Evolutionary conservation across 2,329 filamentous ascomycete genomes (phyloP).

Genomic region (Pestalotiopsis sp.): DNA sequence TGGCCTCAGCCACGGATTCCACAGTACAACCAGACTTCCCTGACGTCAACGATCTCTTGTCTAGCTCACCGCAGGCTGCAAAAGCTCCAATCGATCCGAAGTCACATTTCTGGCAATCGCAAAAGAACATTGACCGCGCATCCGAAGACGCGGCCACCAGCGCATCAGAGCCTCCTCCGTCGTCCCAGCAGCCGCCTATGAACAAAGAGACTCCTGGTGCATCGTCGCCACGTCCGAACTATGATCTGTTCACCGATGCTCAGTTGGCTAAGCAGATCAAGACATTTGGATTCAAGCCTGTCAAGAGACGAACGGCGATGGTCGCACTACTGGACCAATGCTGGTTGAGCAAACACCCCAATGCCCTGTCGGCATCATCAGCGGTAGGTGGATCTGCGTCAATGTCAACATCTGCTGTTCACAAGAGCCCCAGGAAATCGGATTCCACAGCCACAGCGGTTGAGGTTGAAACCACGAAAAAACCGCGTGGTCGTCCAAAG

Average conservation of each 20-base stretch:
- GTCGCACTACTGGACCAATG: conserved; percentile 71
- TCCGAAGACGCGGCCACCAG: not conserved
- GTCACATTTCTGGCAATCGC: conserved; percentile 21
- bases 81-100: conserved; percentile 8
- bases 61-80: conserved; percentile 4
- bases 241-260: conserved; percentile 61
- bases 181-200: conserved; percentile 9
- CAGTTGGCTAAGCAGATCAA: conserved; percentile 65
- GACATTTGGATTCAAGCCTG: conserved; percentile 71
- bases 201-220: not conserved
- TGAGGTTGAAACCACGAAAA: conserved; percentile 29
- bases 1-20: conserved; percentile 18
- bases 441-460: conserved; percentile 8
- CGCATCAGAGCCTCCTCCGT: not conserved
- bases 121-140: conserved; percentile 1
- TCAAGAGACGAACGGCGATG: conserved; percentile 71
- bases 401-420: conserved; percentile 28
- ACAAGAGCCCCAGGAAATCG: conserved; percentile 23
- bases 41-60: conserved; percentile 30
- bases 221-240: conserved; percentile 51
- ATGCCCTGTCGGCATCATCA: not conserved
- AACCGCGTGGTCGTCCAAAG: conserved; percentile 43
- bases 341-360: conserved; percentile 62
- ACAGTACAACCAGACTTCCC: conserved; percentile 23
- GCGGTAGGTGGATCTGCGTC: not conserved